phyloP scores from a whole-genome alignment of 768 basidiomycete genomes.

The Sutorius australiensis region DNA sequence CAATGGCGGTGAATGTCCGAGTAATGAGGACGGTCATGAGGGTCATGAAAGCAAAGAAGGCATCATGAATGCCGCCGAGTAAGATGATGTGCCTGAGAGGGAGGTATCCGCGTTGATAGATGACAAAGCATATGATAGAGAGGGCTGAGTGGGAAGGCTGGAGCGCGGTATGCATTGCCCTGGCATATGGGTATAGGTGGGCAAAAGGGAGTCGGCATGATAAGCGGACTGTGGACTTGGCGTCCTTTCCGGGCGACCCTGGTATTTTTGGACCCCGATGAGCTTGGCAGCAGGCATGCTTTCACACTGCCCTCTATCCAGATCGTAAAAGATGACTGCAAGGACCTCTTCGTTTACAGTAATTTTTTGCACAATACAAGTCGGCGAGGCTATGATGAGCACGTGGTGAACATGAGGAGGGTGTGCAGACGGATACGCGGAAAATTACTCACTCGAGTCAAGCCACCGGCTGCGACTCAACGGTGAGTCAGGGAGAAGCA shows the following conservation, averaged over 20 bases:
- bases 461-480: slow-evolving; percentile 69
- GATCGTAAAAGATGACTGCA: slow-evolving; percentile 62
- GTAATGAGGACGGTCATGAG: slow-evolving; percentile 23
- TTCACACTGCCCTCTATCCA: slow-evolving; percentile 53
- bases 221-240: slow-evolving; percentile 27
- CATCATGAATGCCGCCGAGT: slow-evolving; percentile 30
- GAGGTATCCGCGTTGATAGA: slow-evolving; percentile 32
- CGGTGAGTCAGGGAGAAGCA: slow-evolving; percentile 62
- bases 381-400: slow-evolving; percentile 42
- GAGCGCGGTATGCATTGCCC: slow-evolving; percentile 37
- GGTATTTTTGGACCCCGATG: slow-evolving; percentile 45
- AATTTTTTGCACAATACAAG: slow-evolving; percentile 68
- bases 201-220: slow-evolving; percentile 29
- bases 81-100: slow-evolving; percentile 22
- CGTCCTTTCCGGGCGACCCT: slow-evolving; percentile 28
- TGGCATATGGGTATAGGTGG: slow-evolving; percentile 29
- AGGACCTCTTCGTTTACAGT: slow-evolving; percentile 60
- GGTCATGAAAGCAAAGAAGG: slow-evolving; percentile 34
- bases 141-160: slow-evolving; percentile 31
- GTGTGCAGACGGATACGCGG: slow-evolving; percentile 4
- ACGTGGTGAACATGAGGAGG: slow-evolving; percentile 30
- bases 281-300: slow-evolving; percentile 59
- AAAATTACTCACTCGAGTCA: slow-evolving; percentile 51
- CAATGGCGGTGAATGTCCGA: slow-evolving; percentile 20
- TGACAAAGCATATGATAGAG: slow-evolving; percentile 42